phyloP scores from a whole-genome alignment of 805 yeast genomes.

The Scheffersomyces lignosus region DNA sequence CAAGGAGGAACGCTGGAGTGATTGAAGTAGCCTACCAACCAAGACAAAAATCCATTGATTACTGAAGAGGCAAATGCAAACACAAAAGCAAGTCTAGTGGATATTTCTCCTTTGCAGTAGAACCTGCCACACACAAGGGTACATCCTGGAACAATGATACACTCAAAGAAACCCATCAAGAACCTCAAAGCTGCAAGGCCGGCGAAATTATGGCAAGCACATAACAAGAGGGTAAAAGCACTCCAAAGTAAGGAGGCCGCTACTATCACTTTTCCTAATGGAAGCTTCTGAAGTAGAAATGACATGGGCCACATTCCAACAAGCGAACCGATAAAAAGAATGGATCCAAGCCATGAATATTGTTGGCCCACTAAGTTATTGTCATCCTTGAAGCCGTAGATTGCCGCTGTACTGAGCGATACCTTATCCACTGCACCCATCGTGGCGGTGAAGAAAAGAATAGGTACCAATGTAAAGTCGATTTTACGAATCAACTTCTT shows the following conservation, averaged over 20 bases:
- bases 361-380: slow-evolving; percentile 6
- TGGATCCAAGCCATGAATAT: slow-evolving; percentile 10
- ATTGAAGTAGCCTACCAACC: slow-evolving; percentile 17
- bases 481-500: slow-evolving; percentile 6
- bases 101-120: slow-evolving; percentile 17
- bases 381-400: slow-evolving; percentile 7
- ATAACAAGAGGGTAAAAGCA: slow-evolving; percentile 2
- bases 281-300: slow-evolving; percentile 5
- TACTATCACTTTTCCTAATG: slow-evolving; percentile 6
- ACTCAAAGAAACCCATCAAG: slow-evolving; percentile 30
- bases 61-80: slow-evolving; percentile 20
- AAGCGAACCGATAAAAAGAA: slow-evolving; percentile 9
- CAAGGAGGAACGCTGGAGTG: slow-evolving; percentile 1
- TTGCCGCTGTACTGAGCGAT: slow-evolving; percentile 6
- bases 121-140: slow-evolving; percentile 14
- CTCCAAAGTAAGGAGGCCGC: slow-evolving; percentile 5
- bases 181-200: slow-evolving; percentile 17
- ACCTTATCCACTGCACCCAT: slow-evolving; percentile 8
- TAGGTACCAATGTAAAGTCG: slow-evolving; percentile 9
- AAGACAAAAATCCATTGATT: slow-evolving; percentile 23
- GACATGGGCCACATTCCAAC: slow-evolving; percentile 8
- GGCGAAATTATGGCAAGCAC: slow-evolving; percentile 10
- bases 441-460: slow-evolving; percentile 9
- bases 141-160: slow-evolving; percentile 19
- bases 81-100: slow-evolving; percentile 14